Evolutionary conservation across 768 basidiomycete species (phyloP), one percentile per base, ranked within the genome.

Genomic region (Gyrodon lividus): DNA sequence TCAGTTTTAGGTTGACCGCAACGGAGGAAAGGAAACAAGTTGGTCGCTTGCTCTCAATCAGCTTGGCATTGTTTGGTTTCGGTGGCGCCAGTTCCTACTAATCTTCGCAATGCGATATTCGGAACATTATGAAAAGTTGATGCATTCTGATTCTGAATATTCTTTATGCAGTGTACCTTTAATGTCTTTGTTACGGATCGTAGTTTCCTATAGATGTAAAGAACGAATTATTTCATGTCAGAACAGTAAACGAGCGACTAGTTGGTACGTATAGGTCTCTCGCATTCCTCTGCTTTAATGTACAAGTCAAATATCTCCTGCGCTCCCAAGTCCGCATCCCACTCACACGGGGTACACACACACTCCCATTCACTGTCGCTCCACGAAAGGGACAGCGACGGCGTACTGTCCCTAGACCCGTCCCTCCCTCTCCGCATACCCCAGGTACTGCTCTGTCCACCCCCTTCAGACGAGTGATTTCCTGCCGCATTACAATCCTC

Each of bases 1-100:
- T 74, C 73, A 77, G 74, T 78, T 78, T 76, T 73, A 70, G 73
- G 73, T 73, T 70, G 76, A 72, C 65, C 70, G 74, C 68, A 70
- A 79, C 71, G 73, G 72, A 74, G 69, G 77, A 73, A 69, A 77
- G 77, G 76, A 71, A 67, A 61, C 65, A 65, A 64, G 63, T 63
- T 54, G 58, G 56, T 43, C 58, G 52, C 41, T 55, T 55, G 42
- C 59, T 62, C 63, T 62, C 63, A 61, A 43, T 54, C 58, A 56
- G 53, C 64, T 64, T 67, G 64, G 43, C 54, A 65, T 67, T 71
- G 63, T 72, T 72, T 72, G 67, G 51, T 17, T 22, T 44, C 41
- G n/a, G 71, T 70, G 71, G 69, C 71, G 62, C 33, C 34, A 33
- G 33, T 34, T 22, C 23, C 26, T 45, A n/a, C n/a, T 23, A 28